phyloP scores from a whole-genome alignment of 1,284 basidiomycete species.

The Sanghuangporus weigelae region DNA sequence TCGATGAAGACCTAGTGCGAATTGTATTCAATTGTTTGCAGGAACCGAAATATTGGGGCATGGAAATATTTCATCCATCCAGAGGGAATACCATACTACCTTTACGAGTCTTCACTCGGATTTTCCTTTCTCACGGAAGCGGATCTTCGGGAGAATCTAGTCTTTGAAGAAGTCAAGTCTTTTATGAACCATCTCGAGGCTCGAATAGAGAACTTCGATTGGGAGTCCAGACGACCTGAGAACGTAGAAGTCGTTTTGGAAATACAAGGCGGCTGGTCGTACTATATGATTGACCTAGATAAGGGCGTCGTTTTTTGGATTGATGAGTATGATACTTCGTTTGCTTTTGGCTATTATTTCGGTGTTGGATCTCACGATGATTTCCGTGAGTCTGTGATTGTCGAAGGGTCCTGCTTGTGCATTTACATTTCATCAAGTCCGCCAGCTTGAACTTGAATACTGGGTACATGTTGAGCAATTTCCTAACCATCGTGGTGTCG shows the following conservation, averaged over 20 bases:
- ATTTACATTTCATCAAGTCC: background rate
- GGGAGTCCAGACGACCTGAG: background rate
- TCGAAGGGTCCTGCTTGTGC: background rate
- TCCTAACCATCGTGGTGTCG: conserved; percentile 36
- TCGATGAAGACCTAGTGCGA: background rate
- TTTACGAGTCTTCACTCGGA: background rate
- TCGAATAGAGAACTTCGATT: background rate
- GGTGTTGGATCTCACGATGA: background rate
- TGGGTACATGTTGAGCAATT: conserved; percentile 49
- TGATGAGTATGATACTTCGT: background rate
- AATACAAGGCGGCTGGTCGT: background rate
- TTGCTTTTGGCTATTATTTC: background rate
- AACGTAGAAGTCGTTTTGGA: conserved; percentile 7
- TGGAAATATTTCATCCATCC: conserved; percentile 13
- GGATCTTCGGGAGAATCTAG: background rate
- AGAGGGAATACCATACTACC: conserved; percentile 12
- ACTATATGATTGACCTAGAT: conserved; percentile 9
- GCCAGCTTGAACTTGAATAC: conserved; percentile 2
- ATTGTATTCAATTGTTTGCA: background rate
- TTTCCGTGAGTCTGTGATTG: background rate
- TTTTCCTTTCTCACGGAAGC: conserved; percentile 1
- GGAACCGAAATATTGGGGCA: background rate
- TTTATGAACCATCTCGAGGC: conserved; percentile 3
- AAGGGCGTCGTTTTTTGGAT: conserved; percentile 2
- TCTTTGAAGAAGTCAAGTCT: background rate